Base-by-base conservation (phyloP, 148 eudicot species). In the Amaranthus palmeri region DNA sequence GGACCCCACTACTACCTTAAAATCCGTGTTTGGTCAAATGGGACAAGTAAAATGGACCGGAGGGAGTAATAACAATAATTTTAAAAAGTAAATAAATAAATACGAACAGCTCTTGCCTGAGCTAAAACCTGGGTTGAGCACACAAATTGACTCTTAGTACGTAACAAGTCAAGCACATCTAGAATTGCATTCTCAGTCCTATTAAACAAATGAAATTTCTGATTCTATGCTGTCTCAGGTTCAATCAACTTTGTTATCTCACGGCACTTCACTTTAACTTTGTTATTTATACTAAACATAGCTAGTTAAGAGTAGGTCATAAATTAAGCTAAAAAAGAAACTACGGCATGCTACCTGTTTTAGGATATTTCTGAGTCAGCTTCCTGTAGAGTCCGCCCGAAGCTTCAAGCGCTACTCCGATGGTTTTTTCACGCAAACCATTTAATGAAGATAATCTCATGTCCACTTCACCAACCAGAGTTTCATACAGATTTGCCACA, bases 401-500 rank as follows among this genome's bases (percentile, higher is more conserved):
- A 50, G 98, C 98, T 88, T 93, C 98, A 71, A 93, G 97, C 79
- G 97, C 90, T 72, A 91, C 93, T 65, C 96, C 93, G 58, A 93
- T 88, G 13, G 88, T 86, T 83, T 91, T 93, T 48, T 92, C 98
- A 79, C 96, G 96, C 59, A 88, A 74, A 71, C 96, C 89, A 82
- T 80, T 81, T 66, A 91, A 61, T 48, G 92, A 80, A 71, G 86
- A 82, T 63, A 93, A 77, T 74, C 86, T 85, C 72, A 78, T 54
- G 72, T 93, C 88, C 67, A 76, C 98, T 81, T 93, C 96, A 83
- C 85, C 77, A 45, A 83, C 98, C 65, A 93, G 79, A 10, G 93
- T 91, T 81, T 91, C 96, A 41, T 93, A 93, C 79, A 93, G 72
- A 82, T 93, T 93, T 53, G 98, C 98, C 69, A 91, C 86, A 83